Evolutionary conservation across 306 rosid genomes (phyloP).

Genomic region (Lathyrus aphaca): DNA sequence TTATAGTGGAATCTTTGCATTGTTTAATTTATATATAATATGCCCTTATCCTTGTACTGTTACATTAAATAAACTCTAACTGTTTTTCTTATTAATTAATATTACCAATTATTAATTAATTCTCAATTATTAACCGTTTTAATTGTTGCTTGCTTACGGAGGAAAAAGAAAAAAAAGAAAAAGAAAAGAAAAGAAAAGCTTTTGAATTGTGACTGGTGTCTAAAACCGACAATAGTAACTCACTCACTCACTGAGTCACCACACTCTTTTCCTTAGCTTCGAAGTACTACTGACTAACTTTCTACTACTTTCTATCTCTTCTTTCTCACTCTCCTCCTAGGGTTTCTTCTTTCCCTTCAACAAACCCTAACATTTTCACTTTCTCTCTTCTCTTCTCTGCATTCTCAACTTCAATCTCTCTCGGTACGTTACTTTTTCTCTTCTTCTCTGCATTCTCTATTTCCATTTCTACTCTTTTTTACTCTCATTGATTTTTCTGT

Average conservation of each 20-base stretch:
- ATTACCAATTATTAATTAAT: no score
- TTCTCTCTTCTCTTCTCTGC: neutral
- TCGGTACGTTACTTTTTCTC: neutral
- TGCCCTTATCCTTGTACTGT: no score
- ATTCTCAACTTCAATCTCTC: neutral
- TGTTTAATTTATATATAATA: neutral
- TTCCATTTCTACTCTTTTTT: no score
- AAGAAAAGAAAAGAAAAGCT: neutral
- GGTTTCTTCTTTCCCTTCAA: constrained; percentile 45
- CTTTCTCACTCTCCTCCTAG: constrained; percentile 32
- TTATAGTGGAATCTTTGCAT: neutral
- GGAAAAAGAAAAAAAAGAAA: neutral
- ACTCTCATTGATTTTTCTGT: neutral
- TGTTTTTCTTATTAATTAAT: no score
- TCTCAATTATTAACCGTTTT: neutral
- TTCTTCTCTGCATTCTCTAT: neutral
- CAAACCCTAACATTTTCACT: constrained; percentile 1
- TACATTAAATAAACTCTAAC: no score
- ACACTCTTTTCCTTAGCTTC: constrained; percentile 8
- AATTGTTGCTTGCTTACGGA: no score
- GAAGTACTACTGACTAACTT: neutral
- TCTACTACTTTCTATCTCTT: no score
- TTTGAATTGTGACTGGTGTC: constrained; percentile 3
- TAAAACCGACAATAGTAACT: neutral
- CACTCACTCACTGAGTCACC: neutral